Base-by-base conservation (phyloP, 306 rosid species). In the Pterocarpus santalinus region DNA sequence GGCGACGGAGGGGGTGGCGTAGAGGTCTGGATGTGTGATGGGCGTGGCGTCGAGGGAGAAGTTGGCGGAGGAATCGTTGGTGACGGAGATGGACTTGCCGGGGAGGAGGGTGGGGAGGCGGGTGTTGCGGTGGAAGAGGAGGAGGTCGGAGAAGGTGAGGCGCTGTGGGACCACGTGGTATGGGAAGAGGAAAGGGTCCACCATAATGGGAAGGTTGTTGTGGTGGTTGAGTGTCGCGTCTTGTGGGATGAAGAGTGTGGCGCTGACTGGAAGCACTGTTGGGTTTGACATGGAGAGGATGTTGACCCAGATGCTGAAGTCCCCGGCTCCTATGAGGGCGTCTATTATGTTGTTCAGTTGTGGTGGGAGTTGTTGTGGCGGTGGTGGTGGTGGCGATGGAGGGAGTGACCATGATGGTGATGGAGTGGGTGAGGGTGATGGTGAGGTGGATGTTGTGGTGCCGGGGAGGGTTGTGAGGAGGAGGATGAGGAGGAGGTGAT, bases 61-160 rank as follows among this genome's bases (percentile, higher is more conserved):
- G 57, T 90, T 91, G 57, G 16, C 15, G 53, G 49, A 11, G 36
- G 90, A 85, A 73, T 65, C 85, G 84, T 83, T 84, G 65, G 95
- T 90, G 69, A 91, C 41, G 69, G 75, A 14, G 88, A 91, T 77
- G 60, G 89, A 80, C 51, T 83, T 87, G 0, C 74, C 87, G 8
- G 92, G 88, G 15, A 94, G 90, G 55, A 91, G 98, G 8, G 98
- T 94, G 2, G 97, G 98, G 46, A 94, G 86, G 65, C 89, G 89
- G 8, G 90, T 17, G 51, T 46, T 12, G 62, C 62, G 68, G 14
- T 81, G 82, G 85, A 94, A 77, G 52, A 90, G 90, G 44, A 76
- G 89, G 60, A 94, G 98, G 8, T 91, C 91, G 4, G 91, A 78
- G 88, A 85, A 94, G 6, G 81, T 16, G 76, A 94, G 97, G 4